These are phyloP conservation scores for Inonotus obliquus DNA, from an alignment of 1,284 basidiomycete species.

Conservation along the genomic window DNA sequence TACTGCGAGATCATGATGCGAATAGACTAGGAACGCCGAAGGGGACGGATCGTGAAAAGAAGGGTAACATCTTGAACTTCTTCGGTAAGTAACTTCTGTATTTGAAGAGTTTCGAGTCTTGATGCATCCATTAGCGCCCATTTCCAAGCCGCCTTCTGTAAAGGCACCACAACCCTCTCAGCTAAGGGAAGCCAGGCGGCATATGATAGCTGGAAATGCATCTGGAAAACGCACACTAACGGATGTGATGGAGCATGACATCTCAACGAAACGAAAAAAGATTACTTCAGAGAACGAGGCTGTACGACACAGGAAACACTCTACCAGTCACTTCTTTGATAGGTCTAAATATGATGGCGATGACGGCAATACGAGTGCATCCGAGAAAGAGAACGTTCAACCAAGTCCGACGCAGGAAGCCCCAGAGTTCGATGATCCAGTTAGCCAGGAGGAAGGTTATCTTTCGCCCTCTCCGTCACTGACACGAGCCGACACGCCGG, in stretches of 20 bases:
- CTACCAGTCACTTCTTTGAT: conserved; percentile 24
- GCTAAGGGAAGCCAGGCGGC: not conserved
- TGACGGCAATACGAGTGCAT: not conserved
- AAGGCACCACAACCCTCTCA: conserved; percentile 18
- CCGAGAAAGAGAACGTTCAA: not conserved
- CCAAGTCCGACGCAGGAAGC: conserved; percentile 24
- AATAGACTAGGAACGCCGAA: conserved; percentile 34
- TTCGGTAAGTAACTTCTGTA: conserved; percentile 46
- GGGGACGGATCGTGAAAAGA: conserved; percentile 31
- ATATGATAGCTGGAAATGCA: conserved; percentile 42
- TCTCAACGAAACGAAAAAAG: conserved; percentile 47
- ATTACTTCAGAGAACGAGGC: conserved; percentile 24
- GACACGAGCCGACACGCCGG: conserved; percentile 46
- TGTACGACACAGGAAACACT: conserved; percentile 12
- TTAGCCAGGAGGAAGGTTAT: conserved; percentile 75
- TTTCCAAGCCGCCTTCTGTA: conserved; percentile 35
- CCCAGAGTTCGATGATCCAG: conserved; percentile 28
- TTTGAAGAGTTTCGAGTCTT: not conserved
- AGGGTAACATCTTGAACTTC: conserved; percentile 49
- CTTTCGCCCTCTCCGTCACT: conserved; percentile 58
- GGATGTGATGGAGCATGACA: conserved; percentile 63
- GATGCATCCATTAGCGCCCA: not conserved
- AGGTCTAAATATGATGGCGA: not conserved
- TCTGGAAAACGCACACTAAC: conserved; percentile 72
- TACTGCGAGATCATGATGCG: conserved; percentile 30